Evolutionary conservation across 179 eudicot species (phyloP), one percentile per base, ranked within the genome.

Genomic region (Vitellaria paradoxa): DNA sequence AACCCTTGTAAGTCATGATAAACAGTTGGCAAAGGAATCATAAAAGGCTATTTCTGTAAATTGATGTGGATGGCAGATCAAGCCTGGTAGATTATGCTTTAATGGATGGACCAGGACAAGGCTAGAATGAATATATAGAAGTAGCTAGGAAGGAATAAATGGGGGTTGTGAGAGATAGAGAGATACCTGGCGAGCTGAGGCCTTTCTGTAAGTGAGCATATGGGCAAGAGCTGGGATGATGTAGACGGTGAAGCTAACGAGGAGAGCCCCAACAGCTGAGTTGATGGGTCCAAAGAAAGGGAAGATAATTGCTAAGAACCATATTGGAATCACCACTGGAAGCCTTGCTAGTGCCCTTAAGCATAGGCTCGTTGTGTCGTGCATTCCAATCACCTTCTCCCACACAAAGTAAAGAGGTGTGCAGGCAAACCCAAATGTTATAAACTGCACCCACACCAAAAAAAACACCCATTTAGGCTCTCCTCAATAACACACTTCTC

Each of bases 231-330:
- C 68, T 7, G 92, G 92, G 70, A 89, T 82, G 83, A 89, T 87
- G 81, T 90, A 90, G 82, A 90, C 93, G 26, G 93, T 90, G 87
- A 90, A 90, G 81, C 84, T 90, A 76, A 90, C 93, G 68, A 90
- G 62, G 61, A 90, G 91, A 40, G 93, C 93, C 20, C 93, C 93
- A 60, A 90, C 93, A 5, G 92, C 91, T 0, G 92, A 89, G 72
- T 89, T 89, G 50, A 89, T 89, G 21, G 92, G 92, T 15, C 93
- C 93, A 45, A 89, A 90, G 84, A 90, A 90, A 0, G 93, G 93
- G 84, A 90, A 90, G 65, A 90, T 88, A 10, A 90, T 90, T 24
- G 93, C 91, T 76, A 90, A 75, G 66, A 90, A 90, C 93, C 93
- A 90, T 12, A 90, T 90, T 11, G 93, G 93, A 65, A 90, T 85